These are phyloP conservation scores for Aspergillus affinis DNA, from an alignment of 495 filamentous ascomycete species.

Conservation along the genomic window DNA sequence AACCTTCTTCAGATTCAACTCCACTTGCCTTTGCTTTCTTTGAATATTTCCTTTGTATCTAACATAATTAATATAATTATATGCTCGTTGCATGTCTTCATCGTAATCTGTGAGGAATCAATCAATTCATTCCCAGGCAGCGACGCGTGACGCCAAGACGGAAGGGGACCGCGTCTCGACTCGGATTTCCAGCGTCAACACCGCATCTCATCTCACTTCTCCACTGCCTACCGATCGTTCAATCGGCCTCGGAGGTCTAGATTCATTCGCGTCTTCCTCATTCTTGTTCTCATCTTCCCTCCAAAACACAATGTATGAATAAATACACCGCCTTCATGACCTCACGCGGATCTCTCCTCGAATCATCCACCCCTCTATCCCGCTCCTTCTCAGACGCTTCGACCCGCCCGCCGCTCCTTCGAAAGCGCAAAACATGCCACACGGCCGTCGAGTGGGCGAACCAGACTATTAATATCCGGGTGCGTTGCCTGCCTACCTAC, in stretches of 20 bases:
- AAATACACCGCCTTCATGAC: slow-evolving; percentile 36
- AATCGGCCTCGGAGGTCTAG: neutral
- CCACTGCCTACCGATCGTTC: neutral
- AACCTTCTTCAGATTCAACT: too few relatives aligned
- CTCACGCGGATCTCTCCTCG: slow-evolving; percentile 34
- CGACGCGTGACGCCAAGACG: slow-evolving; percentile 10
- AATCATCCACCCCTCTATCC: slow-evolving; percentile 36
- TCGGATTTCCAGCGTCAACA: neutral
- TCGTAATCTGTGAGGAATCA: too few relatives aligned
- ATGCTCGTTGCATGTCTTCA: neutral
- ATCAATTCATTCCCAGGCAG: too few relatives aligned
- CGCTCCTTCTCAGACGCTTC: slow-evolving; percentile 25
- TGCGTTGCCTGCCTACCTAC: slow-evolving; percentile 18
- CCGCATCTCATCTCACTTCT: neutral
- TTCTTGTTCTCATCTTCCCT: neutral
- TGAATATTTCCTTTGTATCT: too few relatives aligned
- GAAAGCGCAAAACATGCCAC: slow-evolving; percentile 37
- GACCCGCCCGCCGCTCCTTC: slow-evolving; percentile 26
- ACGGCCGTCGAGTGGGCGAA: slow-evolving; percentile 24
- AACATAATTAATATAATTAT: neutral
- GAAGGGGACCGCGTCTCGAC: neutral
- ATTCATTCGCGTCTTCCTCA: neutral
- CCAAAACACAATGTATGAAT: slow-evolving; percentile 17
- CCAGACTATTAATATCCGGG: slow-evolving; percentile 36
- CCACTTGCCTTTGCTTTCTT: too few relatives aligned